phyloP scores from a whole-genome alignment of 2,329 filamentous ascomycete genomes.

The Ilyonectria robusta region DNA sequence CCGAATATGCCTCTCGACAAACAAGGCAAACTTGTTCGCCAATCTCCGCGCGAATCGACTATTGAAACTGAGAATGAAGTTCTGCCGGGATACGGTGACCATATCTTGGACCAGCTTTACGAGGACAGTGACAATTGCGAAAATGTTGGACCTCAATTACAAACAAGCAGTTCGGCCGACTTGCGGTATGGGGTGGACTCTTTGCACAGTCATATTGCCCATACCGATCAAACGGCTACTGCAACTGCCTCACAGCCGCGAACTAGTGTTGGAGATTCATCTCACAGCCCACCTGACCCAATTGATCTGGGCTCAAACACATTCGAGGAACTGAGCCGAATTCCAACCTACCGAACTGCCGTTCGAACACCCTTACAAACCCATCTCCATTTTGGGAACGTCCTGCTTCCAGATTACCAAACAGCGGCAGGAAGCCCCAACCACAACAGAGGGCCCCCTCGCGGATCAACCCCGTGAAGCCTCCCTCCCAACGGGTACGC shows the following conservation, averaged over 20 bases:
- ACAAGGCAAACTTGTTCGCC: slow-evolving; percentile 80
- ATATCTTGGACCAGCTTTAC: slow-evolving; percentile 91
- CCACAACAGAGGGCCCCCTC: no score
- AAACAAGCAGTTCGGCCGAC: slow-evolving; percentile 81
- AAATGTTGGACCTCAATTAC: slow-evolving; percentile 76
- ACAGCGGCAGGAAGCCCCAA: slow-evolving; percentile 56
- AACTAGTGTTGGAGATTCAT: slow-evolving; percentile 52
- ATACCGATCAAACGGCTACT: slow-evolving; percentile 49
- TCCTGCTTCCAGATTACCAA: slow-evolving; percentile 74
- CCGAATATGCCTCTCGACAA: slow-evolving; percentile 90
- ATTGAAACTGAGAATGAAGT: slow-evolving; percentile 74
- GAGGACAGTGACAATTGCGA: slow-evolving; percentile 88
- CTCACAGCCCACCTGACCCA: slow-evolving; percentile 65
- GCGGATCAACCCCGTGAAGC: no score
- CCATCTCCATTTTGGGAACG: slow-evolving; percentile 62
- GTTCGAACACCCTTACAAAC: slow-evolving; percentile 73
- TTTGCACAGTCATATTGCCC: slow-evolving; percentile 63
- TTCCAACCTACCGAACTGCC: slow-evolving; percentile 83
- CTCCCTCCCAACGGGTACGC: no score
- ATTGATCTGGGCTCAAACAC: slow-evolving; percentile 70
- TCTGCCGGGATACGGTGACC: slow-evolving; percentile 90
- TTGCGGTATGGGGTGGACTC: slow-evolving; percentile 59
- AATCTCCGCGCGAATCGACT: slow-evolving; percentile 62
- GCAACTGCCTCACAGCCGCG: neutral
- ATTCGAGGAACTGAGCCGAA: slow-evolving; percentile 76